Conservation (phyloP, 257 asterid species). For the Solanum lignicaule region DNA sequence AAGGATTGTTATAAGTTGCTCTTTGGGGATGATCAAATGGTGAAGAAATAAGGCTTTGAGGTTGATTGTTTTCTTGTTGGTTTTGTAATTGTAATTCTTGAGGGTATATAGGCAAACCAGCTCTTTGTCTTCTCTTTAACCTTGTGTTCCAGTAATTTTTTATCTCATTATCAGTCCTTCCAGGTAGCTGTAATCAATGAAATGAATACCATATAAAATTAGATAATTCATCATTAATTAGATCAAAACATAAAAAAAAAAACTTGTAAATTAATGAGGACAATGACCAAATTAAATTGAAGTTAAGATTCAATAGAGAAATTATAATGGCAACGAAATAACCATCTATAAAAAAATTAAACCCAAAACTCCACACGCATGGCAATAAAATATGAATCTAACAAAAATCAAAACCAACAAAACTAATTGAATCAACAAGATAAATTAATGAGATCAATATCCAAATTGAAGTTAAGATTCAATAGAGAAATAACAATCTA, state of each 20-base stretch:
- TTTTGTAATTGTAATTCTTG: constrained; percentile 11
- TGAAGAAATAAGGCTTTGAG: constrained; percentile 9
- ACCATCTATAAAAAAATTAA: neutral
- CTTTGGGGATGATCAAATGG: constrained; percentile 2
- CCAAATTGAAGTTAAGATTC: neutral
- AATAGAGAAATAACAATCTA: neutral
- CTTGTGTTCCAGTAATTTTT: constrained; percentile 77
- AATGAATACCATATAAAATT: neutral
- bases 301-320: neutral
- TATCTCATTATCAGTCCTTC: constrained; percentile 63
- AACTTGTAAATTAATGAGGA: neutral
- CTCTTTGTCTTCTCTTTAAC: constrained; percentile 51
- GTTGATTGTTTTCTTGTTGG: neutral
- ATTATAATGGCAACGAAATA: neutral
- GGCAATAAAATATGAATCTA: neutral
- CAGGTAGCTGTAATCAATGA: constrained; percentile 37
- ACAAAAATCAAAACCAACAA: neutral
- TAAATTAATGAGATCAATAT: neutral
- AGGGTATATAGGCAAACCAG: constrained; percentile 58
- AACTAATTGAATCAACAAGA: neutral
- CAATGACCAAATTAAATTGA: neutral
- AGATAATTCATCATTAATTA: neutral
- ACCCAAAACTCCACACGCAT: neutral
- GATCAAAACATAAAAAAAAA: neutral
- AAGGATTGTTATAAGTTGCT: neutral